Conservation (phyloP, 106 monocot genomes). For the Amphibolis antarctica region DNA sequence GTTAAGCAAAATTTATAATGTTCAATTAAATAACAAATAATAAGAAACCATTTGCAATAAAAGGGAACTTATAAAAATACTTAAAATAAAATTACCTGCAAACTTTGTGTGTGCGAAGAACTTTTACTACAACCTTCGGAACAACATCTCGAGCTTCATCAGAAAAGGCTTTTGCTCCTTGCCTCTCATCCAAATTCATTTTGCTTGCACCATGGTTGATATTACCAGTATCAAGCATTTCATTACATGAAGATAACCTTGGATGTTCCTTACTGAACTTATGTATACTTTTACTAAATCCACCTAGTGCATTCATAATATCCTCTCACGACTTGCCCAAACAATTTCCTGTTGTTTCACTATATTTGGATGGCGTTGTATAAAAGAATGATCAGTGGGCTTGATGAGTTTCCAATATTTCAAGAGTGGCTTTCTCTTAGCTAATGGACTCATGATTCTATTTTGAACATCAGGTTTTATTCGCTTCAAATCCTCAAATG, state of each 20-base stretch:
- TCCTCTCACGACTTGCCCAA: conserved; percentile 42
- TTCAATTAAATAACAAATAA: no score
- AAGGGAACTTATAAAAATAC: no score
- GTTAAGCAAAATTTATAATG: no score
- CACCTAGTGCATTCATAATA: conserved; percentile 14
- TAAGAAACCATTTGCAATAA: no score
- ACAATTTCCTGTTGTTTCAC: conserved; percentile 44
- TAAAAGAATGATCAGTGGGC: conserved; percentile 34
- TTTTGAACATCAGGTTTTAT: conserved; percentile 8
- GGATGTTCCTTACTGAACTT: conserved; percentile 8
- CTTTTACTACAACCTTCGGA: conserved; percentile 34
- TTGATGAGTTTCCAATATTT: conserved; percentile 73
- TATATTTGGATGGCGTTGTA: conserved; percentile 38
- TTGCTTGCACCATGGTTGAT: conserved; percentile 7
- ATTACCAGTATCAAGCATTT: conserved; percentile 2
- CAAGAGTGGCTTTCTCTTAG: conserved; percentile 30
- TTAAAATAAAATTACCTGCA: conserved; percentile 36
- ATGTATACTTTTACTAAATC: conserved; percentile 5
- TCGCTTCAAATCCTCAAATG: conserved; percentile 13
- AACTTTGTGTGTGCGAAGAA: conserved; percentile 43
- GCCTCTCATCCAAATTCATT: conserved; percentile 1
- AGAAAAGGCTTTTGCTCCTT: conserved; percentile 22
- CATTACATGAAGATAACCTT: conserved; percentile 9
- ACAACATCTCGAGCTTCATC: conserved; percentile 43
- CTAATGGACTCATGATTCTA: conserved; percentile 31